Base-by-base conservation (phyloP, 78 protist species). In the Planoprotostelium fungivorum region DNA sequence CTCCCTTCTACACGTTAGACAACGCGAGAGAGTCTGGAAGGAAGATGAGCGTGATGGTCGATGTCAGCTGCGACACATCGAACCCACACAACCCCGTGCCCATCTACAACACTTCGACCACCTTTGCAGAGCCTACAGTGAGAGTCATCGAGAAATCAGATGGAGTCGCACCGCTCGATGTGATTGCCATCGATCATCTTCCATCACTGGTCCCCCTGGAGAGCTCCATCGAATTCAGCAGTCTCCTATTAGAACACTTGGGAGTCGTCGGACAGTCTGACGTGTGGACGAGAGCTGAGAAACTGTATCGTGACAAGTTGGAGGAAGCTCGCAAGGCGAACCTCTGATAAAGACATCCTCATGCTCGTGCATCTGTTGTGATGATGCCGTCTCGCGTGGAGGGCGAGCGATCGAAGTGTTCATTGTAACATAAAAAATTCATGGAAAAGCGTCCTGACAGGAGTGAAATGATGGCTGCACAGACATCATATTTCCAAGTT, bases 21-120 rank as follows among this genome's bases (percentile, higher is more conserved):
- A 88, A 85, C 93, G 63, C 91, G 37, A 34, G 34, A 36, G 0
- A 1, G 83, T 84, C 37, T 1, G 73, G 36, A 16, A 1, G 90
- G 35, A 86, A 86, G 25, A 25, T 94, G 83, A 10, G 73, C 83
- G 83, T 86, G 29, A 10, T 23, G 23, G 84, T 36, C 31, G 97
- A 96, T 28, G 97, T 96, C 36, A 38, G 89, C 87, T 96, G 97
- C 37, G 97, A 96, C 84, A 63, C 84, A 5, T 88, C 95, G 16
- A 96, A 94, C 90, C 95, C 95, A 29, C 73, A 93, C 92, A 96
- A 96, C 90, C 97, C 97, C 35, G 0, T 96, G 29, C 97, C 97
- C 0, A 28, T 96, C 39, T 86, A 88, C 90, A 87, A 35, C 87
- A 34, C 34, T 25, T 86, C 38, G n/a, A 94, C 96, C 37, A 94